phyloP scores from a whole-genome alignment of 805 yeast genomes.

The Ogataea trehaloabstinens region DNA sequence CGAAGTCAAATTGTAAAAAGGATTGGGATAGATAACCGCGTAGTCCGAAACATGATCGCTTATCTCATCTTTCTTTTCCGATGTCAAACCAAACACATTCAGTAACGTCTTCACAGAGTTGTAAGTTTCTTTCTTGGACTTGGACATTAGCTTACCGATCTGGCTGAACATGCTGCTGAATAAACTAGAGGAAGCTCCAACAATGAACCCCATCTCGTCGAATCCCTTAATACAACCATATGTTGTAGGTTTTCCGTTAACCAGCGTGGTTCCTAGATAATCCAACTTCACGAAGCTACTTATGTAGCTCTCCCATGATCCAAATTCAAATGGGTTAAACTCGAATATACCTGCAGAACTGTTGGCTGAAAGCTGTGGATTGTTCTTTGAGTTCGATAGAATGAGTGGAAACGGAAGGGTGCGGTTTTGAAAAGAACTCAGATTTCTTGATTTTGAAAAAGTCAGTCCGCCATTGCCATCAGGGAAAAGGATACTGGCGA shows the following conservation, averaged over 20 bases:
- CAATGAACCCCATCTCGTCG: slow-evolving; percentile 58
- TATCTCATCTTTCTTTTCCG: slow-evolving; percentile 33
- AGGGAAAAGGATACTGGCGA: slow-evolving; percentile 47
- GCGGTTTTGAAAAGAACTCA: slow-evolving; percentile 35
- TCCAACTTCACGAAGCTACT: slow-evolving; percentile 48
- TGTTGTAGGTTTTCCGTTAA: slow-evolving; percentile 40
- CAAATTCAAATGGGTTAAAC: slow-evolving; percentile 65
- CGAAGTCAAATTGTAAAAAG: slow-evolving; percentile 41
- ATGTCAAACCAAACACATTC: slow-evolving; percentile 43
- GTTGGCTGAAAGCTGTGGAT: slow-evolving; percentile 31
- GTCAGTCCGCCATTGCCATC: slow-evolving; percentile 34
- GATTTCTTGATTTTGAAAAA: slow-evolving; percentile 36
- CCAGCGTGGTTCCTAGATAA: slow-evolving; percentile 50
- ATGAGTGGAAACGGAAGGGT: slow-evolving; percentile 52
- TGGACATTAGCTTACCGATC: slow-evolving; percentile 39
- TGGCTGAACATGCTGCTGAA: slow-evolving; percentile 54
- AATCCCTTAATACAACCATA: slow-evolving; percentile 46
- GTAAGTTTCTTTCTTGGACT: slow-evolving; percentile 32
- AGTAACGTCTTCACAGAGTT: slow-evolving; percentile 36
- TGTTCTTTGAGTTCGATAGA: slow-evolving; percentile 36
- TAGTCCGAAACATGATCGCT: slow-evolving; percentile 45
- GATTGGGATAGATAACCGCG: slow-evolving; percentile 62
- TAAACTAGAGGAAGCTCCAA: slow-evolving; percentile 63
- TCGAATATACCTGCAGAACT: slow-evolving; percentile 51
- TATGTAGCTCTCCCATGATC: slow-evolving; percentile 57